A percentile compares a stretch with the other conserved stretches of the same genome.
These are phyloP conservation scores for Chlamydomonas urium DNA, from an alignment of 139 green algal species.

Conservation along the genomic window DNA sequence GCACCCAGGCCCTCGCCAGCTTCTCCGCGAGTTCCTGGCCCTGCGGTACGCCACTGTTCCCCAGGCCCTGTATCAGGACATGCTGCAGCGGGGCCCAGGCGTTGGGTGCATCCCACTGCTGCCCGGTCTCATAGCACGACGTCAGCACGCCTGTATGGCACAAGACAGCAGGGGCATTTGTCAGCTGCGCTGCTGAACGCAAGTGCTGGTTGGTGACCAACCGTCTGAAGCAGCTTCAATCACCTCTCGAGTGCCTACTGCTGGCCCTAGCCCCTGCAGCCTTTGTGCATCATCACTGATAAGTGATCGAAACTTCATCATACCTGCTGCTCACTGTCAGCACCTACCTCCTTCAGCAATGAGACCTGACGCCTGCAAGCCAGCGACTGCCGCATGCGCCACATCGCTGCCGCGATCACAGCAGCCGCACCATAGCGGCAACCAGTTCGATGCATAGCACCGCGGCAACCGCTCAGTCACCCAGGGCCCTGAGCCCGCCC, in stretches of 20 bases:
- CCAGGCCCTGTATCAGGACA: conserved; percentile 56
- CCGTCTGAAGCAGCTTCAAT: too few species aligned
- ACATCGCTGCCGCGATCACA: background rate
- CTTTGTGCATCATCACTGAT: background rate
- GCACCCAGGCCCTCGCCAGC: conserved; percentile 52
- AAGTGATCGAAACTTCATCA: background rate
- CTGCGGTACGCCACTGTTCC: conserved; percentile 4
- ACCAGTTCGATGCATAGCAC: conserved; percentile 73
- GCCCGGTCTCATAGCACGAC: conserved; percentile 50
- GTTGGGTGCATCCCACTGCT: conserved; percentile 97
- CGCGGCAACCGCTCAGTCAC: too few species aligned
- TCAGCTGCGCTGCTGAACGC: too few species aligned
- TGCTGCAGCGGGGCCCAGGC: conserved; percentile 88
- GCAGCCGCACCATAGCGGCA: conserved; percentile 74
- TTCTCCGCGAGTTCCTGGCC: conserved; percentile 25
- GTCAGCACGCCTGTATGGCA: conserved; percentile 59
- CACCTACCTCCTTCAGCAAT: conserved; percentile 16
- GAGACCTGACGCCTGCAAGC: conserved; percentile 33
- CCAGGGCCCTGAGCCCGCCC: too few species aligned
- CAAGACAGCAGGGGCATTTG: background rate
- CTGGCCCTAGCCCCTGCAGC: background rate
- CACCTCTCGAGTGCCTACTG: too few species aligned
- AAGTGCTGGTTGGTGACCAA: too few species aligned
- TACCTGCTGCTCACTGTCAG: too few species aligned
- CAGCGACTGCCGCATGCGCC: conserved; percentile 24